phyloP scores from a whole-genome alignment of 2,329 filamentous ascomycete species.

The Cladophialophora exuberans region DNA sequence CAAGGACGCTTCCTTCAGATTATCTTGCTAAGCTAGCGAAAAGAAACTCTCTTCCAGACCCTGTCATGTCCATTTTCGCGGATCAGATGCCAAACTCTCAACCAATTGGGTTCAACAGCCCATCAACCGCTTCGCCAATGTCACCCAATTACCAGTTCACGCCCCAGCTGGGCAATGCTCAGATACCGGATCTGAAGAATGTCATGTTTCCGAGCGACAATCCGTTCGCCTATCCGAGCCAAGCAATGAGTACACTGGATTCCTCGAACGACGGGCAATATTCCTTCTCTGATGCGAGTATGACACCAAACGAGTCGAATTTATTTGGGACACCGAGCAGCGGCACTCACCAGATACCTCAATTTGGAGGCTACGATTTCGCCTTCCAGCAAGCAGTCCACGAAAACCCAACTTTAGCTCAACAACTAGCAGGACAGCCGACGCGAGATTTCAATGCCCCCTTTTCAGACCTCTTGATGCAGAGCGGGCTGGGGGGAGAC shows the following conservation, averaged over 20 bases:
- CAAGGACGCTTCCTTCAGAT: constrained; percentile 30
- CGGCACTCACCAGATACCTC: constrained; percentile 26
- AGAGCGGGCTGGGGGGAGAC: constrained; percentile 16
- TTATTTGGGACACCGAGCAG: constrained; percentile 34
- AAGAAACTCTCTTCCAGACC: constrained; percentile 31
- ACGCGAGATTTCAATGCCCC: constrained; percentile 16
- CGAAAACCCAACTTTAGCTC: constrained; percentile 10
- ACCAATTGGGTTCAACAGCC: constrained; percentile 33
- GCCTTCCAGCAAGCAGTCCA: constrained; percentile 16
- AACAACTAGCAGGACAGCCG: constrained; percentile 10
- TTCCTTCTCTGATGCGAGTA: constrained; percentile 17
- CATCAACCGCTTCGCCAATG: constrained; percentile 28
- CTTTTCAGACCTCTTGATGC: constrained; percentile 26
- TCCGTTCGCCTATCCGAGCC: constrained; percentile 55
- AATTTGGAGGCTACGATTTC: constrained; percentile 15
- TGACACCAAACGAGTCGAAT: constrained; percentile 13
- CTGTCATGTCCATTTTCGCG: constrained; percentile 34
- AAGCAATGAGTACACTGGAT: constrained; percentile 40
- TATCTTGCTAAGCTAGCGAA: constrained; percentile 30
- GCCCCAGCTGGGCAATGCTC: constrained; percentile 25
- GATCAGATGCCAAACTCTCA: constrained; percentile 33
- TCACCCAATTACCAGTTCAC: constrained; percentile 34
- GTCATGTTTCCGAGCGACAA: constrained; percentile 56
- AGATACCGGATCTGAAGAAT: constrained; percentile 52
- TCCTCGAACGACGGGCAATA: constrained; percentile 25